Percentiles rank a stretch among this genome's conserved stretches.
Evolutionary conservation across 192 early-diverging fungal species (phyloP).

Genomic region (Kickxella alabastrina): DNA sequence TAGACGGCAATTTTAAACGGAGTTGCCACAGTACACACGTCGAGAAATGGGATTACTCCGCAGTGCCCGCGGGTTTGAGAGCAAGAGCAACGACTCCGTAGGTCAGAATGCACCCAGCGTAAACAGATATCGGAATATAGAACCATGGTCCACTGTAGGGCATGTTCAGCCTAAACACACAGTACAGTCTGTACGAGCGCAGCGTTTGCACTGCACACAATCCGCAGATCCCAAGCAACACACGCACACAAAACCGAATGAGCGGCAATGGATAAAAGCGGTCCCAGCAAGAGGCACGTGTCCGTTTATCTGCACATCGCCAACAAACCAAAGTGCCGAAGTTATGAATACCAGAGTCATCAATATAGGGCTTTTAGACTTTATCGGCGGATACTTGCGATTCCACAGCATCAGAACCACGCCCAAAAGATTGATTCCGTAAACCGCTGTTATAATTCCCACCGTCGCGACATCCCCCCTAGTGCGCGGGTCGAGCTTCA

Average conservation of each 20-base stretch:
- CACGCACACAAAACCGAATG: conserved; percentile 32
- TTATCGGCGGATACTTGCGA: conserved; percentile 37
- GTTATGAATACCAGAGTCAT: conserved; percentile 16
- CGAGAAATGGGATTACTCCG: conserved; percentile 10
- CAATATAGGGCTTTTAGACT: conserved; percentile 24
- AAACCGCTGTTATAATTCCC: conserved; percentile 3
- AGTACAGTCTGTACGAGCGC: conserved; percentile 20
- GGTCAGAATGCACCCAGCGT: conserved; percentile 6
- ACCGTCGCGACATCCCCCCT: conserved; percentile 10
- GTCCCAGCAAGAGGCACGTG: conserved; percentile 12
- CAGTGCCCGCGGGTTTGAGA: conserved; percentile 1
- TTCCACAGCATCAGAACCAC: conserved; percentile 22
- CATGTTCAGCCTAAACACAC: conserved; percentile 19
- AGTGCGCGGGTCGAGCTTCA: conserved; percentile 14
- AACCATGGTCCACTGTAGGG: conserved; percentile 14
- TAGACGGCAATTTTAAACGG: conserved; percentile 23
- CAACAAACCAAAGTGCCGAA: conserved; percentile 31
- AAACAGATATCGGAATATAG: conserved; percentile 12
- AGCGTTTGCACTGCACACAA: conserved; percentile 16
- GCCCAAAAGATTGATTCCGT: conserved; percentile 19
- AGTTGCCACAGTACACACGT: conserved; percentile 11
- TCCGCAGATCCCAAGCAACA: conserved; percentile 23
- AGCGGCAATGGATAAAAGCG: conserved; percentile 17
- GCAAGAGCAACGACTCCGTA: conserved; percentile 14
- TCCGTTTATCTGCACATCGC: conserved; percentile 32